These are phyloP conservation scores for Starmerella geochares DNA, from an alignment of 805 yeast species.

Conservation along the genomic window DNA sequence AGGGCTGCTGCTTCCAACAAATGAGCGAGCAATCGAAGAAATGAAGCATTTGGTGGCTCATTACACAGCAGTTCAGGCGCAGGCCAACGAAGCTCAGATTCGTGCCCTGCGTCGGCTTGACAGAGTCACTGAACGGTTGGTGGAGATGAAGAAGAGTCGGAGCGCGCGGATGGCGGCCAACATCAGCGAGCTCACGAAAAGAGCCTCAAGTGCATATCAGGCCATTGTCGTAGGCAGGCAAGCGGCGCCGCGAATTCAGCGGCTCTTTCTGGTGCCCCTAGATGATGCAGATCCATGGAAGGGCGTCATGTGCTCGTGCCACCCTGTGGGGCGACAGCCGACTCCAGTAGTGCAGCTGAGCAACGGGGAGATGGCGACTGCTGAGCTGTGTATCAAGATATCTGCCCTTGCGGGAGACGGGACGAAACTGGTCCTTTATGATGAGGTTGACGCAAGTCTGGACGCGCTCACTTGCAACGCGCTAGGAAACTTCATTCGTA, in stretches of 20 bases:
- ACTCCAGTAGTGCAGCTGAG: constrained; percentile 4
- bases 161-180: not conserved
- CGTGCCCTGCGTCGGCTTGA: not conserved
- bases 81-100: not conserved
- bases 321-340: not conserved
- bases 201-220: not conserved
- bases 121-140: not conserved
- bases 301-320: not conserved
- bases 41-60: not conserved
- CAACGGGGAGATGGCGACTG: not conserved
- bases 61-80: not conserved
- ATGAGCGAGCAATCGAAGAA: not conserved
- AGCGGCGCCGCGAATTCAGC: not conserved
- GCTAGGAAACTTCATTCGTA: not conserved
- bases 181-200: not conserved
- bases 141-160: not conserved
- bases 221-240: not conserved
- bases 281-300: not conserved
- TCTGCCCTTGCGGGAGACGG: not conserved
- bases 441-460: not conserved
- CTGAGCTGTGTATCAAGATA: not conserved
- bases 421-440: not conserved
- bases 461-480: not conserved
- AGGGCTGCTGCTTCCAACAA: not conserved
- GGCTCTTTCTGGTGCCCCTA: not conserved